Evolutionary conservation across 2,329 filamentous ascomycete genomes (phyloP), one percentile per base, ranked within the genome.

Genomic region (Penicillium frequentans): DNA sequence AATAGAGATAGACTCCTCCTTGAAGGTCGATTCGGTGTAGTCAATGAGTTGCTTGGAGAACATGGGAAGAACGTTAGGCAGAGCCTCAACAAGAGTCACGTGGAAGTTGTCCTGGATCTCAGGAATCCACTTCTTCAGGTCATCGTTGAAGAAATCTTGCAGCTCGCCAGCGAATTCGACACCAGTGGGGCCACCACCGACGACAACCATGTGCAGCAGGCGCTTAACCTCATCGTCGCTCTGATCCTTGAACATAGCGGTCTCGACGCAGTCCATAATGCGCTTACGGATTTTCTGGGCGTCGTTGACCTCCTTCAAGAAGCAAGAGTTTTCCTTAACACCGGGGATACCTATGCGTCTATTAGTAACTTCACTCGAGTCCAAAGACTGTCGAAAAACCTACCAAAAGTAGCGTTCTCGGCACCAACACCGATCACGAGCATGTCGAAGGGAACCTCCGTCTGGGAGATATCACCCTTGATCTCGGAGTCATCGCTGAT

Each of bases 181-280:
- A 81, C 93, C 93, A 54, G 93, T 98, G 42, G 93, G 93, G 58
- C 93, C 93, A 79, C 93, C 93, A 67, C 93, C 90, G 52, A 92
- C 90, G 46, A 93, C 93, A 54, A 99, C 95, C 93, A 98, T 98
- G 84, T 98, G 93, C 75, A 99, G 84, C 69, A 99, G 86, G 66
- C 95, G 91, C 81, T 96, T 89, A 73, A 96, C 82, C 79, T 99
- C 96, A 65, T 95, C 91, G 16, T 85, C 81, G 37, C 85, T 83
- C 81, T 99, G 95, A 73, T 92, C 93, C 85, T 98, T 98, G 88
- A 99, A 97, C 61, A 91, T 93, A 52, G 95, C 95, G 35, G 93
- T 97, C 81, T 99, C 95, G 68, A 96, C 93, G 76, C 95, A 99
- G 81, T 99, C 95, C 95, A 99, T 99, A 78, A 99, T 97, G 79